Evolutionary conservation across 306 rosid species (phyloP).

Genomic region (Cicer judaicum): DNA sequence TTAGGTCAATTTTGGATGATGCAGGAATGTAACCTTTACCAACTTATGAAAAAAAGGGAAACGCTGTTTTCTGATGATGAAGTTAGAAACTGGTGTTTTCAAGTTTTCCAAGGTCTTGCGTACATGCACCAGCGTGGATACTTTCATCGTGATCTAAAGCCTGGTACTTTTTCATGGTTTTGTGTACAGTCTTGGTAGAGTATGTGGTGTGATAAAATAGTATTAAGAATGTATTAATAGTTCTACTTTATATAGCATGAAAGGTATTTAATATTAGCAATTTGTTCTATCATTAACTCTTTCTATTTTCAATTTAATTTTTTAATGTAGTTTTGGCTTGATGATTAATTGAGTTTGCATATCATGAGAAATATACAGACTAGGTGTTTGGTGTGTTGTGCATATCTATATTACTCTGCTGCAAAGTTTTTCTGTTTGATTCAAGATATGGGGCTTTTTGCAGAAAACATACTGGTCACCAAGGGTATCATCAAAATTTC

Average conservation of each 20-base stretch:
- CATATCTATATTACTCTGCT: slow-evolving; percentile 26
- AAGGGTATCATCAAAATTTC: slow-evolving; percentile 85
- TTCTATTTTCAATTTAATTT: not conserved
- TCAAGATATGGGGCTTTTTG: slow-evolving; percentile 11
- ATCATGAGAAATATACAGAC: slow-evolving; percentile 15
- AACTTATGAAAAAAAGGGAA: slow-evolving; percentile 86
- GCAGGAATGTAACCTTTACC: slow-evolving; percentile 89
- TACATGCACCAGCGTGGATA: slow-evolving; percentile 98
- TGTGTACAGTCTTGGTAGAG: slow-evolving; percentile 27
- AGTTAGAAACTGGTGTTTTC: slow-evolving; percentile 90
- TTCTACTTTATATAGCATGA: not conserved
- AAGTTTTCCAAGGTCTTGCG: slow-evolving; percentile 98
- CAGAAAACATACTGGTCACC: slow-evolving; percentile 90
- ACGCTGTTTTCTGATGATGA: slow-evolving; percentile 84
- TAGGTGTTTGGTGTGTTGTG: slow-evolving; percentile 29
- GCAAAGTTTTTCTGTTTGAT: slow-evolving; percentile 19
- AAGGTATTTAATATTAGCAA: slow-evolving; percentile 11
- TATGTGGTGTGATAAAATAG: slow-evolving; percentile 16
- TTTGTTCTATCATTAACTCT: not conserved
- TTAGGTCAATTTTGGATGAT: slow-evolving; percentile 26
- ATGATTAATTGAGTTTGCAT: slow-evolving; percentile 19
- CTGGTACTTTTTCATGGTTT: slow-evolving; percentile 61
- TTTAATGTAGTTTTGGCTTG: slow-evolving; percentile 2
- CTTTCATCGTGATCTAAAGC: slow-evolving; percentile 97
- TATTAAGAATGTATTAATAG: not conserved